Base-by-base conservation (phyloP, 1,284 basidiomycete species). In the Trametes polyzona region DNA sequence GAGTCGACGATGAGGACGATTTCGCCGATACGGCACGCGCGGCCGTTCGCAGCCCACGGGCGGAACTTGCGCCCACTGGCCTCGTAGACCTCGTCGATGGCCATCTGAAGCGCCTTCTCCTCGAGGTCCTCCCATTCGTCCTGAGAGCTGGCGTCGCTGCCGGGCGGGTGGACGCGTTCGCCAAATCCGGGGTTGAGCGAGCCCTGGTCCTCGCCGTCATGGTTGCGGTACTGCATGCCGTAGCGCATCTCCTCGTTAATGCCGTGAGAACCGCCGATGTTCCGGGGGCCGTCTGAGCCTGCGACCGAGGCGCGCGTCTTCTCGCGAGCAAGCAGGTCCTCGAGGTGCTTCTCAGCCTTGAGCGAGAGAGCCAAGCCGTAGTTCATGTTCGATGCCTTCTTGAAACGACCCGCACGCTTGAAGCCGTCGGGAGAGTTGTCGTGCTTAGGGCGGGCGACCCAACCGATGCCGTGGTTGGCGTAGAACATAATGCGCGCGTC, bases 311-410 rank as follows among this genome's bases (percentile, higher is more conserved):
- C 43, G 49, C 62, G 48, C 29, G 61, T 57, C 36, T 73, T 69
- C 52, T 70, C 69, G 44, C 75, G 67, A 26, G 61, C 74, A 48
- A 77, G 73, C 6, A 77, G 68, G 19, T 71, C 71, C 50, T 74
- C 73, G 71, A 93, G 82, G 65, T 91, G 83, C 68, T 84, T 83
- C 73, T 95, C 92, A 65, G 91, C 80, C 59, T 83, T 82, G 39
- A 93, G 73, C 16, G 88, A 91, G 6, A 94, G 77, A 41, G 78
- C 77, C 29, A 92, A 82, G 2, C 82, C 91, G 70, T 92, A 93
- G 73, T 95, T 95, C 88, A 95, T 91, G 73, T 95, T 95, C 0
- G 86, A 88, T 0, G 91, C 92, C 73, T 95, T 95, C 80, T 95
- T 94, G 80, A 94, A 95, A 27, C 91, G 84, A 58, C 93, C 93